Evolutionary conservation across 768 basidiomycete genomes (phyloP), one percentile per base, ranked within the genome.

Genomic region (Auricularia auricula-judae): DNA sequence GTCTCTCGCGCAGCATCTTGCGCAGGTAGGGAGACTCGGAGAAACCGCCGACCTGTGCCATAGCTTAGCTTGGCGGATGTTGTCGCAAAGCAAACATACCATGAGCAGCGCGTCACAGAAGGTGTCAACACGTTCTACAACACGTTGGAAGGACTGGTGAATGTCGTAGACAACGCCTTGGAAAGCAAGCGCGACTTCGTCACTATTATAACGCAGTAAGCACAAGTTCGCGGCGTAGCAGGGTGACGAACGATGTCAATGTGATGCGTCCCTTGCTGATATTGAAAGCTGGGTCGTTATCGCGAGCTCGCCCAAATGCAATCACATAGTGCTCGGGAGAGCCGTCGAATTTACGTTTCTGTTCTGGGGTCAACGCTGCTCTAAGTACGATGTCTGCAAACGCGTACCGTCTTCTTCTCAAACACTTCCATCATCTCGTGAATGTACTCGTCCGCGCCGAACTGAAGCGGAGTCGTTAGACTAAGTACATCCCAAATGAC

Each of bases 321-420:
- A 65, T 65, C 33, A 65, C 60, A 23, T 21, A 61, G n/a, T 44
- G 39, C 12, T 65, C 58, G 16, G 64, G 36, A 3, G 18, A 3
- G 35, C 64, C 64, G 53, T 65, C 64, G 54, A 65, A 65, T 33
- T 61, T 60, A 4, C 64, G 56, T 36, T 65, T 65, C 47, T 51
- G 47, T 4, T 5, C 18, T 5, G 5, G 7, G 16, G 47, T 18
- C 18, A 12, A 51, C 11, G 5, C 16, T 18, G 18, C 4, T 51
- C 5, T 5, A 18, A 4, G 5, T 3, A 10, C 14, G 21, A 4
- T 8, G 11, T 11, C 14, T 18, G 47, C 21, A 21, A 18, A 8
- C 47, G 5, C 47, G 14, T 18, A 51, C 47, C 35, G 64, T 65
- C 59, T 61, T 65, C 35, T 61, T 59, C 51, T 65, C 64, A 33